phyloP scores from a whole-genome alignment of 202 grass and related monocot genomes.

The Elaeis oleifera region DNA sequence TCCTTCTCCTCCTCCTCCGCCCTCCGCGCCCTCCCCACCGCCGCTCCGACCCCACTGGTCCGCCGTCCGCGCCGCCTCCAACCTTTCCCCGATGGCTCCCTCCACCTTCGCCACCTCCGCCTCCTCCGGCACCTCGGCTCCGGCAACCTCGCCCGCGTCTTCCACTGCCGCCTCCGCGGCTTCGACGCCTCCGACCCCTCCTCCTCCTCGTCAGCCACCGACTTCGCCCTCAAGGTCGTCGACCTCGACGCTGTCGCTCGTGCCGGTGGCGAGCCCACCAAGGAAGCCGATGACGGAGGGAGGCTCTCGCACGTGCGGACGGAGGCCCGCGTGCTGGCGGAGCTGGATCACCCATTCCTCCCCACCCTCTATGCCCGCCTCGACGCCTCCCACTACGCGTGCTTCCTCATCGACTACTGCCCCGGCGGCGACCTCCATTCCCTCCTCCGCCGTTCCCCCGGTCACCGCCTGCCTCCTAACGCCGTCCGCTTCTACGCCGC shows the following conservation, averaged over 20 bases:
- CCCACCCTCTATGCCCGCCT: conserved; percentile 79
- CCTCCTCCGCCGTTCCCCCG: conserved; percentile 50
- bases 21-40: conserved; percentile 45
- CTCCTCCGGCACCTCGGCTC: conserved; percentile 69
- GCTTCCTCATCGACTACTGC: conserved; percentile 86
- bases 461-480: conserved; percentile 41
- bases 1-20: conserved; percentile 70
- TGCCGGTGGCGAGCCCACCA: conserved; percentile 34
- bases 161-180: conserved; percentile 67
- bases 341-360: conserved; percentile 73
- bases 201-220: conserved; percentile 26
- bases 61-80: conserved; percentile 40
- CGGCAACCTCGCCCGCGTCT: conserved; percentile 78
- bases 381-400: conserved; percentile 63
- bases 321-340: conserved; percentile 60
- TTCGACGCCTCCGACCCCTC: conserved; percentile 8
- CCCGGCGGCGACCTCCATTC: conserved; percentile 66
- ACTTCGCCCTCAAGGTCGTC: conserved; percentile 79
- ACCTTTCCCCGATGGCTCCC: conserved; percentile 38
- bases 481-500: conserved; percentile 73
- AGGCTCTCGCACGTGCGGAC: conserved; percentile 44
- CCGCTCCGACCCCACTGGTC: conserved; percentile 42
- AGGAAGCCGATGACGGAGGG: conserved; percentile 11
- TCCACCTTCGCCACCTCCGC: conserved; percentile 65
- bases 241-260: conserved; percentile 30